A percentile compares a stretch with the other conserved stretches of the same genome.
Evolutionary conservation across 2,329 filamentous ascomycete genomes (phyloP).

Genomic region (Stromatinia cepivora): DNA sequence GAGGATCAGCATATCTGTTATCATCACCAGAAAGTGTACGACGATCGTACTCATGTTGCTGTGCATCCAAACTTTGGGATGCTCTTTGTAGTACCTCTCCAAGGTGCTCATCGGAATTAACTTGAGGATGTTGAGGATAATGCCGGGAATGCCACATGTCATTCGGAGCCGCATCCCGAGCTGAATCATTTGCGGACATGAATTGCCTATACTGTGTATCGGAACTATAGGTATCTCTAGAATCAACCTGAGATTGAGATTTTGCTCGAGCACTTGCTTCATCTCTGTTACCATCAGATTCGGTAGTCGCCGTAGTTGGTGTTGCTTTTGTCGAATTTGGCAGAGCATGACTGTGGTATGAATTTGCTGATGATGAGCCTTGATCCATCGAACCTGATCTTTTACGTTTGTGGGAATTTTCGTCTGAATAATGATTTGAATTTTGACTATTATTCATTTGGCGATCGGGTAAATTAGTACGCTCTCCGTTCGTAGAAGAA

Average conservation of each 20-base stretch:
- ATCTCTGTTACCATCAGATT: conserved; percentile 42
- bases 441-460: conserved; percentile 30
- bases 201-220: conserved; percentile 36
- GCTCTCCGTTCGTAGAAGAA: conserved; percentile 34
- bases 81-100: conserved; percentile 54
- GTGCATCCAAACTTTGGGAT: conserved; percentile 44
- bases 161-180: conserved; percentile 28
- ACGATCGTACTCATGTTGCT: conserved; percentile 41
- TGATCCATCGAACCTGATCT: conserved; percentile 63
- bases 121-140: conserved; percentile 49
- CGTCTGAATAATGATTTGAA: conserved; percentile 34
- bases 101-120: conserved; percentile 50
- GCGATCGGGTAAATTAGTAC: conserved; percentile 24
- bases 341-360: conserved; percentile 43
- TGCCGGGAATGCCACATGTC: conserved; percentile 38
- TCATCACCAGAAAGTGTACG: conserved; percentile 44
- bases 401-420: conserved; percentile 64
- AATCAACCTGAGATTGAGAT: conserved; percentile 45
- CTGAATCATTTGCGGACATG: conserved; percentile 32
- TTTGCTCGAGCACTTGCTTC: conserved; percentile 43
- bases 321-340: conserved; percentile 42
- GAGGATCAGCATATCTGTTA: conserved; percentile 41
- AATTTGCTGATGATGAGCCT: conserved; percentile 39
- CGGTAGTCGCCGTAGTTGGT: conserved; percentile 37
- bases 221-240: conserved; percentile 33